Percentiles rank a stretch among this genome's conserved stretches.
phyloP scores from a whole-genome alignment of 2,329 filamentous ascomycete genomes.

The Aspergillus sp. region DNA sequence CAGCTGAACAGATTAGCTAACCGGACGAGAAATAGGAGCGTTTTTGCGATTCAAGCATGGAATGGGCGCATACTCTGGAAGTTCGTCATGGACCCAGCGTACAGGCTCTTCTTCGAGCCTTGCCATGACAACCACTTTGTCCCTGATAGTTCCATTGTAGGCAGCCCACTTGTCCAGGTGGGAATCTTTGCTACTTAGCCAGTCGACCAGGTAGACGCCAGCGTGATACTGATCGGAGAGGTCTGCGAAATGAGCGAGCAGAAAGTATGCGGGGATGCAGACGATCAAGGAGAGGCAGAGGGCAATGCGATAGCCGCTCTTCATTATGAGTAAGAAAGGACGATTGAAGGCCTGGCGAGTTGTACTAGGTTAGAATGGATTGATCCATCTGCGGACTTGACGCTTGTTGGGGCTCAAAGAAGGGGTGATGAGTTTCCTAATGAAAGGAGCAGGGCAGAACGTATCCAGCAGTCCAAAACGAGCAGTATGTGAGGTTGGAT shows the following conservation, averaged over 20 bases:
- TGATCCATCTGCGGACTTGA: neutral
- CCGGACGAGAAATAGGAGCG: neutral
- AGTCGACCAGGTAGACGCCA: constrained; percentile 35
- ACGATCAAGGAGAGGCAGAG: constrained; percentile 25
- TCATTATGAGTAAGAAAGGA: constrained; percentile 24
- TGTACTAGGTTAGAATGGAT: neutral
- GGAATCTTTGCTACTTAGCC: constrained; percentile 23
- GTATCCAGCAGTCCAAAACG: neutral
- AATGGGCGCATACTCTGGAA: constrained; percentile 43
- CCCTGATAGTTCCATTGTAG: constrained; percentile 18
- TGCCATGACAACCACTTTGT: constrained; percentile 48
- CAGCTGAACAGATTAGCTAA: constrained; percentile 32
- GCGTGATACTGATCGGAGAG: constrained; percentile 37
- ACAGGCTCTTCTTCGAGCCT: constrained; percentile 45
- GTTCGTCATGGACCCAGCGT: constrained; percentile 45
- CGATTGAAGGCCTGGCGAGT: neutral
- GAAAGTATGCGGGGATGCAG: constrained; percentile 29
- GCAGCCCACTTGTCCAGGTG: neutral
- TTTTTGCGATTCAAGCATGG: neutral
- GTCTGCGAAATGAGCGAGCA: constrained; percentile 35
- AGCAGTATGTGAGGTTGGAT: neutral
- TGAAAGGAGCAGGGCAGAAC: neutral
- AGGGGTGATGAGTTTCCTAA: neutral
- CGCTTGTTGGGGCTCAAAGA: neutral
- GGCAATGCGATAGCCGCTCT: constrained; percentile 29